These are phyloP conservation scores for Colletotrichum sp. DNA, from an alignment of 2,329 filamentous ascomycete genomes.

Conservation along the genomic window DNA sequence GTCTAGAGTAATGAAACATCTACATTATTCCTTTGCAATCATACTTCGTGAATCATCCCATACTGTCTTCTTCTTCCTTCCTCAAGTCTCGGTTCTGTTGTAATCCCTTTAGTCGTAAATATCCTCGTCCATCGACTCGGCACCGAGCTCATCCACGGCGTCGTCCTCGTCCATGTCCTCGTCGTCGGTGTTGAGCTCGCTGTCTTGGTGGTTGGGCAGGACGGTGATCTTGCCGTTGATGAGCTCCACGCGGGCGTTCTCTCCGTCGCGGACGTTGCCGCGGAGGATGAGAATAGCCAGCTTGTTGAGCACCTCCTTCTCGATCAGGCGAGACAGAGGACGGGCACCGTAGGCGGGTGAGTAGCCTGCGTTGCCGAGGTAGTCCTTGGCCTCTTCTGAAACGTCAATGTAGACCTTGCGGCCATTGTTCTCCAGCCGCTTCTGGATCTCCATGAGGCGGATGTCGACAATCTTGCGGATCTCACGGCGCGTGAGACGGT, in stretches of 20 bases:
- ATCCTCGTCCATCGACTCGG: constrained; percentile 67
- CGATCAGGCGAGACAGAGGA: constrained; percentile 86
- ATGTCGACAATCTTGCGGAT: constrained; percentile 97
- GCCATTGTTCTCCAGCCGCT: constrained; percentile 82
- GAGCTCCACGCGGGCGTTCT: constrained; percentile 79
- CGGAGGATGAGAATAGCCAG: constrained; percentile 90
- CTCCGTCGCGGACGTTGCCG: constrained; percentile 84
- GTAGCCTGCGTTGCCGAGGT: constrained; percentile 89
- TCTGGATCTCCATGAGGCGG: constrained; percentile 86
- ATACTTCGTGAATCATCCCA: neutral
- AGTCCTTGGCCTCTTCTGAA: constrained; percentile 86
- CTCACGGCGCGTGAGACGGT: constrained; percentile 86
- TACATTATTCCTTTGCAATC: neutral
- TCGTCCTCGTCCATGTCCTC: constrained; percentile 77
- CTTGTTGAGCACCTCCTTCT: constrained; percentile 95
- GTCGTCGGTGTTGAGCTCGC: constrained; percentile 60
- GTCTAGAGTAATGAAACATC: neutral
- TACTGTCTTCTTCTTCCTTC: neutral
- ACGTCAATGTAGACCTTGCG: constrained; percentile 87
- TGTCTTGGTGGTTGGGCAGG: constrained; percentile 78
- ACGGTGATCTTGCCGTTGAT: constrained; percentile 82
- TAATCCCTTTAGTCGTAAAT: constrained; percentile 43
- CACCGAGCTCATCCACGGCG: constrained; percentile 71
- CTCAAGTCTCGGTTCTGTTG: neutral
- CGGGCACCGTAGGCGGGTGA: constrained; percentile 94